These are phyloP conservation scores for Fusarium humuli DNA, from an alignment of 2,329 filamentous ascomycete species.

Conservation along the genomic window DNA sequence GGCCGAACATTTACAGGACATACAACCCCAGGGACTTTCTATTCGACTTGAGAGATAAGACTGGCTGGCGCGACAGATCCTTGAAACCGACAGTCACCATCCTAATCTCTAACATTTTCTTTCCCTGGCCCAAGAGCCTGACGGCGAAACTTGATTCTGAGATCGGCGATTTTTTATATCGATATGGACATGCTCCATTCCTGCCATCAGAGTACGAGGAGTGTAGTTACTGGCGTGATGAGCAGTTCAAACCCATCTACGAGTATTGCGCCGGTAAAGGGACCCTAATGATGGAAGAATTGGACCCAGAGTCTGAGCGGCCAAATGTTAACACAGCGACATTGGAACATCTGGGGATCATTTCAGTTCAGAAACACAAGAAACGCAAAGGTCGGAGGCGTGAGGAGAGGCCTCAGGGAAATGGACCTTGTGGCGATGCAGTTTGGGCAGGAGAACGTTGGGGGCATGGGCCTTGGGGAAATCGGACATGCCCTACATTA, in stretches of 20 bases:
- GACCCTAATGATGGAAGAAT: accelerated
- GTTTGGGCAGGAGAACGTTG: background rate
- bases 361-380: too few relatives aligned
- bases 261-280: background rate
- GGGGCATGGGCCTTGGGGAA: background rate
- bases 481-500: background rate
- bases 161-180: too few relatives aligned
- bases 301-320: background rate
- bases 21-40: background rate
- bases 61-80: background rate
- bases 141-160: background rate
- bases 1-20: accelerated
- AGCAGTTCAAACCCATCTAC: accelerated
- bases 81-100: background rate
- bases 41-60: background rate
- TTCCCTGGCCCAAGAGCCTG: accelerated
- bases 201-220: background rate
- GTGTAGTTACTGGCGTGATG: accelerated
- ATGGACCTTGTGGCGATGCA: too few relatives aligned
- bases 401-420: too few relatives aligned
- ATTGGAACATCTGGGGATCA: background rate
- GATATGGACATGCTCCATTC: too few relatives aligned
- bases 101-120: accelerated
- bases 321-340: background rate
- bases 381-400: too few relatives aligned